Evolutionary conservation across 257 asterid genomes (phyloP).

Genomic region (Scutellaria barbata): DNA sequence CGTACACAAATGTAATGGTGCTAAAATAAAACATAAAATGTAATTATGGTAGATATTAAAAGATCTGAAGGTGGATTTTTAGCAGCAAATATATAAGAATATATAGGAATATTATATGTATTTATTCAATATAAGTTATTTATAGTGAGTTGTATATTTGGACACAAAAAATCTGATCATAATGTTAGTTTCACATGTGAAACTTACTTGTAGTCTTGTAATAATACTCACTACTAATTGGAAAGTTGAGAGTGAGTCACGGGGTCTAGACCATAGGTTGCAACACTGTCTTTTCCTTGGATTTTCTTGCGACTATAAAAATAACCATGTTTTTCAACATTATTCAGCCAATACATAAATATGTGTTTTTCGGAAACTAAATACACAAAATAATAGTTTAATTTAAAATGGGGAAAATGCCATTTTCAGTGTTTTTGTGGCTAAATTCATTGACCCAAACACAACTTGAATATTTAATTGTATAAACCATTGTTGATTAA

Average conservation of each 20-base stretch:
- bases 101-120: not conserved
- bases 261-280: conserved; percentile 33
- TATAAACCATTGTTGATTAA: not conserved
- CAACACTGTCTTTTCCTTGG: conserved; percentile 33
- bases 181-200: conserved; percentile 39
- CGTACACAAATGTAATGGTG: too few species aligned
- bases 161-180: conserved; percentile 26
- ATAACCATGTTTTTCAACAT: not conserved
- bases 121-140: not conserved
- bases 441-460: not conserved
- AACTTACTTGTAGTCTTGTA: conserved; percentile 45
- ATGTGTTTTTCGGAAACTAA: not conserved
- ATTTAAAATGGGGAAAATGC: not conserved
- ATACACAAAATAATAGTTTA: not conserved
- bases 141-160: not conserved
- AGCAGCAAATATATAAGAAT: not conserved
- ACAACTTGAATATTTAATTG: not conserved
- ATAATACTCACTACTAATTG: conserved; percentile 31
- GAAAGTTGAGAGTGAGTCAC: conserved; percentile 38
- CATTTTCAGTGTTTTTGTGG: not conserved
- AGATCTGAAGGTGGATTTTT: not conserved
- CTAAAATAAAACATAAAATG: too few species aligned
- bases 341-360: not conserved
- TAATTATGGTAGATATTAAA: not conserved
- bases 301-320: conserved; percentile 37